Percentiles rank a stretch among this genome's conserved stretches.
Evolutionary conservation across 1,139 yeast species (phyloP).

Genomic region (Protomyces gravidus): DNA sequence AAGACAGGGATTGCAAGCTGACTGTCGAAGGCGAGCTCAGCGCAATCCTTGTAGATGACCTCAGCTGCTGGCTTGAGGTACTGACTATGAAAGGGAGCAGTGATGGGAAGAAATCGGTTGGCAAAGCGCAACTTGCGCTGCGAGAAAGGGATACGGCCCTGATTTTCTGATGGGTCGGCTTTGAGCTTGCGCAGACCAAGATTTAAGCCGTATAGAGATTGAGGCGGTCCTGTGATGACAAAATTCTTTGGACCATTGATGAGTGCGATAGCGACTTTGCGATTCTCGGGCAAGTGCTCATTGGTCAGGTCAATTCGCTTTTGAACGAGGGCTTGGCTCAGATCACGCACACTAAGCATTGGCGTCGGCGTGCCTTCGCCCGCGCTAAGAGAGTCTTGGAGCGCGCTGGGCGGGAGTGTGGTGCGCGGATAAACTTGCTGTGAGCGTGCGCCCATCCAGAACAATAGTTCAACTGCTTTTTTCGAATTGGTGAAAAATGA

Average conservation of each 20-base stretch:
- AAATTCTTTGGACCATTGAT: conserved; percentile 92
- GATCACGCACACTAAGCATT: conserved; percentile 89
- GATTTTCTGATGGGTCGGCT: conserved; percentile 92
- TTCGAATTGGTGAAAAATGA: conserved; percentile 66
- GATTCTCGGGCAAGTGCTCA: conserved; percentile 84
- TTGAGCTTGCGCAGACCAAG: conserved; percentile 86
- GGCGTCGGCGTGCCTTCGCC: conserved; percentile 98
- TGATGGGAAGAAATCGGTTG: conserved; percentile 89
- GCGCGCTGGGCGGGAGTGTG: conserved; percentile 86
- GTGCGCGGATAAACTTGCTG: conserved; percentile 89
- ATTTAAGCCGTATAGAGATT: conserved; percentile 94
- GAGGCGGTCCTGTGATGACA: conserved; percentile 97
- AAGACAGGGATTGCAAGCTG: conserved; percentile 77
- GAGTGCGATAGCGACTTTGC: conserved; percentile 84
- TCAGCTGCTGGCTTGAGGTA: conserved; percentile 65
- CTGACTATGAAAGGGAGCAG: conserved; percentile 95
- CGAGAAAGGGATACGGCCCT: conserved; percentile 85
- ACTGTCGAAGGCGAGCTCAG: conserved; percentile 53
- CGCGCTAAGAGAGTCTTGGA: conserved; percentile 86
- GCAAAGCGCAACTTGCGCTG: conserved; percentile 91
- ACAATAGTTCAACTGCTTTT: conserved; percentile 77
- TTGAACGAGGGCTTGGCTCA: conserved; percentile 74
- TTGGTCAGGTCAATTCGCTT: conserved; percentile 77
- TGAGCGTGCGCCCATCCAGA: conserved; percentile 90
- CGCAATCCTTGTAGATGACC: conserved; percentile 55